Base-by-base conservation (phyloP, 106 monocot species). In the Platanthera guangdongensis region DNA sequence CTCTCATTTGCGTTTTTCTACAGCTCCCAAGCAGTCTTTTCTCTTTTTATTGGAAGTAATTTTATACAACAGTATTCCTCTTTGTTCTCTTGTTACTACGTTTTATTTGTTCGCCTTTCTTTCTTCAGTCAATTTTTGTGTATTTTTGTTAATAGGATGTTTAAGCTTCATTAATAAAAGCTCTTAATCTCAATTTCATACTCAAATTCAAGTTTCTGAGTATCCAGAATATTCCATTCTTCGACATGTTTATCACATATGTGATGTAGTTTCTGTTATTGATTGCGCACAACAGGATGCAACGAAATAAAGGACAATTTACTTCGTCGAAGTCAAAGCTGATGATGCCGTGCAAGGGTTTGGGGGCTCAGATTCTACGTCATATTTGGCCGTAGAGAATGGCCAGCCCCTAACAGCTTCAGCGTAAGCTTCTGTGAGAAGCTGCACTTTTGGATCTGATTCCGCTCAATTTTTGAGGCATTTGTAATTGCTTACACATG, bases 261-360 rank as follows among this genome's bases (percentile, higher is more conserved):
- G 3, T 39, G 39, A 39, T 39, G 39, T 53, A 30, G 28, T 65
- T 32, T 30, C 28, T 30, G 10, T 9, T 30, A 32, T 32, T 65
- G 9, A 65, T 65, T 70, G 70, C n/a, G 7, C n/a, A 5, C 2
- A 45, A 7, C 28, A 90, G 90, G 84, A 90, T 90, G 90, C 90
- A 87, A 15, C 79, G 90, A n/a, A 84, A 90, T 76, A 90, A 90
- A 64, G 90, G 90, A 3, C 90, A 90, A 75, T 90, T 90, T 75
- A 87, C 87, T 54, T 92, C 92, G 50, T 88, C 92, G 7, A 92
- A 92, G 54, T 84, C 88, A 76, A 92, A 72, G 48, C 79, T 57
- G 92, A 87, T 68, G 92, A 88, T 75, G 47, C 85, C 50, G 18
- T 63, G 18, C 9, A 71, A 52, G 80, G 76, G 74, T 68, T 70